Percentiles rank a stretch among this genome's conserved stretches.
phyloP scores from a whole-genome alignment of 2,329 filamentous ascomycete species.

The Sporothrix dimorphospora region DNA sequence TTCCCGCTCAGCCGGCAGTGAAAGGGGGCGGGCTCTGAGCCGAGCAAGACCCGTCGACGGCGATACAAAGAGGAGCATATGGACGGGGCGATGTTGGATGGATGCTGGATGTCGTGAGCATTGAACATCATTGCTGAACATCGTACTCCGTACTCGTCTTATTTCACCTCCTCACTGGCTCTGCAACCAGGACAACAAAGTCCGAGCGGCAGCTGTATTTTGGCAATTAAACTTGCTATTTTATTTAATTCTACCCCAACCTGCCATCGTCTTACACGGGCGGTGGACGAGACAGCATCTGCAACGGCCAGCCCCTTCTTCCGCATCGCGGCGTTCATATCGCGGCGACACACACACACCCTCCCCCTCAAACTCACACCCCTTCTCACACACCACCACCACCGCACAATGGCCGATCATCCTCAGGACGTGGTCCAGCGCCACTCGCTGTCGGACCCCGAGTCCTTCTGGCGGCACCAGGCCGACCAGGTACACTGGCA shows the following conservation, averaged over 20 bases:
- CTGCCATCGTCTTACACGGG: conserved; percentile 13
- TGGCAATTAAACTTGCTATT: conserved; percentile 12
- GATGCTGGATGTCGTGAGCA: not conserved
- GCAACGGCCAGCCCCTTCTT: not conserved
- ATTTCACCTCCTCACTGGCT: not conserved
- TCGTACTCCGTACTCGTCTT: not conserved
- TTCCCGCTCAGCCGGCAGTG: conserved; percentile 28
- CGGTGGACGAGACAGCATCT: not conserved
- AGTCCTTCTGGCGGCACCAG: conserved; percentile 75
- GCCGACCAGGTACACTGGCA: conserved; percentile 81
- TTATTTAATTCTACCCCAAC: conserved; percentile 12
- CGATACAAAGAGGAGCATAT: conserved; percentile 21
- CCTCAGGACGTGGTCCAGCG: conserved; percentile 56
- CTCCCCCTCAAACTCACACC: not conserved
- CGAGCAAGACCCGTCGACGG: conserved; percentile 21
- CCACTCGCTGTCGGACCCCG: conserved; percentile 68
- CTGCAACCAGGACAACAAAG: not conserved
- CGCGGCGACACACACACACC: not conserved
- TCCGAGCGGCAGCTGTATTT: not conserved
- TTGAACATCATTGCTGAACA: not conserved
- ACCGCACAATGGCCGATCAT: conserved; percentile 40
- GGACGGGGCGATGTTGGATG: not conserved
- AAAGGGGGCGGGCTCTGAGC: conserved; percentile 6
- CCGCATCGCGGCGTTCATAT: not conserved
- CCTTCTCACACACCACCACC: not conserved